Evolutionary conservation across 2,329 filamentous ascomycete species (phyloP).

Genomic region (Alternaria arbusti): DNA sequence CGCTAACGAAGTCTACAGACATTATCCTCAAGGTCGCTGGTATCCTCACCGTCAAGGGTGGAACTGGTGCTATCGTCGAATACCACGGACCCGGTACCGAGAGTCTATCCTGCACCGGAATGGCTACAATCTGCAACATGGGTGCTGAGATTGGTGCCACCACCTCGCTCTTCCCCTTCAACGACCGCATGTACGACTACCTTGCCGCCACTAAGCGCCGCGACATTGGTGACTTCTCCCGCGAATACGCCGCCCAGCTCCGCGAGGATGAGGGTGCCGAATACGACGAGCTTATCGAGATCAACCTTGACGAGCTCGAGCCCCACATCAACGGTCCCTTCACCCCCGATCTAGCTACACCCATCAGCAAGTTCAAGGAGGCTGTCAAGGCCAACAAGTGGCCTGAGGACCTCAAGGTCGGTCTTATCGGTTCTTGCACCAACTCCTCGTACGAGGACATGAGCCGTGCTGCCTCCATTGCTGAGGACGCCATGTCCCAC

Average conservation of each 20-base stretch:
- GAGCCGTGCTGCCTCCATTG: constrained; percentile 90
- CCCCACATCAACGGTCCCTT: constrained; percentile 99
- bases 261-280: constrained; percentile 86
- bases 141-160: constrained; percentile 75
- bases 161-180: constrained; percentile 96
- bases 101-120: constrained; percentile 79
- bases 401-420: constrained; percentile 96
- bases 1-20: constrained; percentile 60
- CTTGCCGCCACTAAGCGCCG: constrained; percentile 87
- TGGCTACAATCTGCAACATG: constrained; percentile 73
- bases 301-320: constrained; percentile 93
- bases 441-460: constrained; percentile 92
- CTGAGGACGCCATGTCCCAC: constrained; percentile 86
- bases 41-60: constrained; percentile 96
- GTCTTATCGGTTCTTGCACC: constrained; percentile 97
- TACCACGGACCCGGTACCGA: constrained; percentile 77
- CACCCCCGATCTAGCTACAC: constrained; percentile 96
- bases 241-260: constrained; percentile 83
- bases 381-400: constrained; percentile 93
- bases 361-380: constrained; percentile 96
- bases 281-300: constrained; percentile 95
- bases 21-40: constrained; percentile 98
- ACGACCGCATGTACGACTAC: constrained; percentile 97
- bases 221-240: constrained; percentile 88
- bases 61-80: constrained; percentile 88